Percentiles rank a stretch among this genome's conserved stretches.
Conservation (phyloP, 495 filamentous ascomycete genomes). For the Aspergillus hancockii region DNA sequence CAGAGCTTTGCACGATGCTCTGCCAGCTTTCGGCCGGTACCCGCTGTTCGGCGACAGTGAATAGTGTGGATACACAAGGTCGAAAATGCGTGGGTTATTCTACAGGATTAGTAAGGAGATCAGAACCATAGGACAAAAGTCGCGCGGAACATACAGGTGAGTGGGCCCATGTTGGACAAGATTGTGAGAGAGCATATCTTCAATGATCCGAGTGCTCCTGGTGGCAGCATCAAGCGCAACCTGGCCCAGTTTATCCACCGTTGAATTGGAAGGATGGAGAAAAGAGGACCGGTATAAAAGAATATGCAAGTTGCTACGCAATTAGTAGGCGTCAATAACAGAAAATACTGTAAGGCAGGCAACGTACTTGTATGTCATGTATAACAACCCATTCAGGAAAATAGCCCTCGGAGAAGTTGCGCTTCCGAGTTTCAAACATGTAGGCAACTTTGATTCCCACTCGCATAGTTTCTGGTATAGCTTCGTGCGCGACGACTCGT, state of each 20-base stretch:
- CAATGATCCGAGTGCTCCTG: conserved; percentile 43
- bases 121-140: background rate
- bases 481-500: conserved; percentile 26
- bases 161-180: conserved; percentile 45
- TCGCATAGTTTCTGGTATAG: conserved; percentile 34
- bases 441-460: conserved; percentile 39
- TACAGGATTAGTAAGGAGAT: conserved; percentile 11
- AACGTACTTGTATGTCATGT: conserved; percentile 46
- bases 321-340: background rate
- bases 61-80: conserved; percentile 52
- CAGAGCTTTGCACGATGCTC: conserved; percentile 50
- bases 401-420: conserved; percentile 27
- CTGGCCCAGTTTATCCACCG: conserved; percentile 26
- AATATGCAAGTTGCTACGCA: conserved; percentile 40
- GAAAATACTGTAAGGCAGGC: background rate
- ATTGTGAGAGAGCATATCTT: conserved; percentile 49
- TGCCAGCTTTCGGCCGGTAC: conserved; percentile 43
- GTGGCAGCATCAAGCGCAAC: conserved; percentile 46
- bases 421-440: conserved; percentile 32
- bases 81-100: conserved; percentile 50
- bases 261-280: conserved; percentile 24
- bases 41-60: conserved; percentile 37
- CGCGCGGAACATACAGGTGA: conserved; percentile 37
- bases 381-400: conserved; percentile 44
- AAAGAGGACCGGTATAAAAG: conserved; percentile 42